Evolutionary conservation across 768 basidiomycete genomes (phyloP), one percentile per base, ranked within the genome.

Genomic region (Xanthoconium purpureum): DNA sequence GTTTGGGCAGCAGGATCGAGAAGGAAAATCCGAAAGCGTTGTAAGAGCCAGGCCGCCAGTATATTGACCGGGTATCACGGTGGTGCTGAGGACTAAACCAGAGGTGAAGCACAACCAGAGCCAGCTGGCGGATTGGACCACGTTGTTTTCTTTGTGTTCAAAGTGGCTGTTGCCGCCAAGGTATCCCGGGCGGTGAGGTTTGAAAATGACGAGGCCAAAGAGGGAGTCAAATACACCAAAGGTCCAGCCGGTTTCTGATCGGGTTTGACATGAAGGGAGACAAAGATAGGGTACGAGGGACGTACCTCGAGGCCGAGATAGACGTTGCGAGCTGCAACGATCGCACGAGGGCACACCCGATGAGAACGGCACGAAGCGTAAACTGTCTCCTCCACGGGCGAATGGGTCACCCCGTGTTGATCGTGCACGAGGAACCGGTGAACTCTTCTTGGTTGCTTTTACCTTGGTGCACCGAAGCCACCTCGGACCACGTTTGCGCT

Each of bases 11-110:
- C 2, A 84, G 84, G 54, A 86, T 81, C 52, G 83, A 74, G 80
- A 88, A 87, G 69, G 85, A 84, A 10, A 85, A 78, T 45, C 82
- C 84, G 58, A 83, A 85, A 74, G 84, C 82, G 38, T 68, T 10
- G 81, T 81, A 39, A 86, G 74, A 1, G 82, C 78, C 17, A 86
- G 71, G 47, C 75, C 78, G 3, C 83, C 84, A 46, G 82, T 73
- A 54, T 87, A 84, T 30, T 81, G 59, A 43, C 75, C 54, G 5
- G 84, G 83, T 8, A 4, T 24, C 24, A 24, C 24, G 4, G 73
- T 57, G 10, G 66, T 65, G 14, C 77, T 74, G 24, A 84, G 69
- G 9, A 84, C 76, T 40, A 85, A 69, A 28, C 81, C 85, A 47
- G 77, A 74, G 50, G 84, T 83, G 65, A 82, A 83, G 12, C 85